Percentiles rank a stretch among this genome's conserved stretches.
Conservation (phyloP, 2,329 filamentous ascomycete species). For the Arthrinium phaeospermum region DNA sequence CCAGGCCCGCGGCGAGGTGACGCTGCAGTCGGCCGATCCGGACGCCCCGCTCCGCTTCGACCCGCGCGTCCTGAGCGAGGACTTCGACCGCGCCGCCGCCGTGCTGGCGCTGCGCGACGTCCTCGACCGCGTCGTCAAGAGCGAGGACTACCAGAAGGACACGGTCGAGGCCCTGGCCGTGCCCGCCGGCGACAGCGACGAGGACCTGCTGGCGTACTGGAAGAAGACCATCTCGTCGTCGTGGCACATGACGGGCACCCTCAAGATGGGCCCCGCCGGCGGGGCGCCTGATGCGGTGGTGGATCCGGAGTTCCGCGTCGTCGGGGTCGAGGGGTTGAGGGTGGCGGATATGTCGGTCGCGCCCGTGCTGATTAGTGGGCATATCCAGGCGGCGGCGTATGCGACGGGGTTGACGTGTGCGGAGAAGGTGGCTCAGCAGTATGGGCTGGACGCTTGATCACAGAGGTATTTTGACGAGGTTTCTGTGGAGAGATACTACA, state of each 20-base stretch:
- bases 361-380: constrained; percentile 55
- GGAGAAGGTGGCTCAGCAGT: constrained; percentile 54
- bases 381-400: constrained; percentile 60
- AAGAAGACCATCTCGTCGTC: constrained; percentile 48
- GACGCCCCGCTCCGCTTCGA: too few relatives aligned
- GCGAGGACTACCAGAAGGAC: constrained; percentile 51
- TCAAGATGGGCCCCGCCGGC: constrained; percentile 57
- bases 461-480: accelerated
- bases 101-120: constrained; percentile 55
- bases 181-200: constrained; percentile 55
- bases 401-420: constrained; percentile 57
- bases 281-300: constrained; percentile 50
- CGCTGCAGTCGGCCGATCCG: constrained; percentile 55
- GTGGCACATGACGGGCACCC: constrained; percentile 63
- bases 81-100: constrained; percentile 58
- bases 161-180: constrained; percentile 47
- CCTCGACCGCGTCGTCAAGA: constrained; percentile 44
- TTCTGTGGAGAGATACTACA: not conserved
- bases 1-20: constrained; percentile 57
- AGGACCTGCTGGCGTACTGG: constrained; percentile 57
- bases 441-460: constrained; percentile 37
- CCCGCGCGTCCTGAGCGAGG: constrained; percentile 56
- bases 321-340: constrained; percentile 53
- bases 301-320: constrained; percentile 53
- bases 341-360: constrained; percentile 59